These are phyloP conservation scores for Talaromyces islandicus DNA, from an alignment of 2,329 filamentous ascomycete species.

Conservation along the genomic window DNA sequence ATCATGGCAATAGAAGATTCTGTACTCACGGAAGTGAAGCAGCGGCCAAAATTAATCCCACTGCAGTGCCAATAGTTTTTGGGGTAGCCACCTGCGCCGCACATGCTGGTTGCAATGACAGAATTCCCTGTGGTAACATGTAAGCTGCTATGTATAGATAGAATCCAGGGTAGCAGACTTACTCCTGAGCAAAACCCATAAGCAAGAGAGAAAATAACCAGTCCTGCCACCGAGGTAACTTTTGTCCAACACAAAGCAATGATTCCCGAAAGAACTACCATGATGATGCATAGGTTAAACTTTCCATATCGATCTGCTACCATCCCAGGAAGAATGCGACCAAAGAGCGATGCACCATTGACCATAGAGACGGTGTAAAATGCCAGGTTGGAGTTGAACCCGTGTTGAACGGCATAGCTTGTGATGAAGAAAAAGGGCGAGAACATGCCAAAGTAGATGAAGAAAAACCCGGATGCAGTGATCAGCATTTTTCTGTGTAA, in stretches of 20 bases:
- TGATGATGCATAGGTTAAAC: conserved; percentile 27
- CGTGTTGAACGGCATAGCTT: conserved; percentile 21
- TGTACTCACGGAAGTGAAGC: conserved; percentile 38
- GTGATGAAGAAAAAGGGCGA: conserved; percentile 34
- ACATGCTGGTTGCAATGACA: conserved; percentile 44
- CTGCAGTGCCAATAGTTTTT: conserved; percentile 35
- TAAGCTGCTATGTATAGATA: not conserved
- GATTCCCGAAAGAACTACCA: conserved; percentile 27
- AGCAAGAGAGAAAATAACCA: conserved; percentile 39
- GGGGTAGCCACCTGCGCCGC: conserved; percentile 37
- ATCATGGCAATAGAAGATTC: not conserved
- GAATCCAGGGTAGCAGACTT: conserved; percentile 1
- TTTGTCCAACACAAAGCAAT: conserved; percentile 43
- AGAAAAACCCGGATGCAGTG: conserved; percentile 26
- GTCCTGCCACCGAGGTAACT: conserved; percentile 36
- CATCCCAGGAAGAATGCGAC: conserved; percentile 30
- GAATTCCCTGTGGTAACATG: conserved; percentile 30
- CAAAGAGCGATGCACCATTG: conserved; percentile 34
- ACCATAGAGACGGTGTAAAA: conserved; percentile 36
- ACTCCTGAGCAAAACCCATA: conserved; percentile 46
- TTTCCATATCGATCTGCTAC: conserved; percentile 29
- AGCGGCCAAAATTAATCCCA: conserved; percentile 39
- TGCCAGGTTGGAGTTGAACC: conserved; percentile 23
- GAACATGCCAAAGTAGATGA: conserved; percentile 35
- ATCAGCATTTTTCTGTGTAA: conserved; percentile 21